Percentiles rank a stretch among this genome's conserved stretches.
These are phyloP conservation scores for Acer negundo DNA, from an alignment of 345 rosid genomes.

Conservation along the genomic window DNA sequence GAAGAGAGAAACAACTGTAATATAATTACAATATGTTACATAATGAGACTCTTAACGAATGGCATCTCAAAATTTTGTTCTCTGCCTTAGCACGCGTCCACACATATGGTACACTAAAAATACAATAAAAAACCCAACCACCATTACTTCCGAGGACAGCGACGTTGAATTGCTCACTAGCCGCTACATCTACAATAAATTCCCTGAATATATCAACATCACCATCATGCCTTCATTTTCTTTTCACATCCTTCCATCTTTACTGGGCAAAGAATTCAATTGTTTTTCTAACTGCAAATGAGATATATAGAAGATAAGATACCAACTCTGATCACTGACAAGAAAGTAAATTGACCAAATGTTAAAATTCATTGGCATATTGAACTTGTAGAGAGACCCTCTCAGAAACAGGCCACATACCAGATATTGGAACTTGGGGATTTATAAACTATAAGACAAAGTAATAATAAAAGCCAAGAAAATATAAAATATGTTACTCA, in stretches of 20 bases:
- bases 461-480: not conserved
- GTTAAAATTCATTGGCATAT: not conserved
- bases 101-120: slow-evolving; percentile 40
- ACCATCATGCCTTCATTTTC: slow-evolving; percentile 21
- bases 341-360: not conserved
- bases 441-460: not conserved
- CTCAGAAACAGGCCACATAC: not conserved
- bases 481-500: not conserved
- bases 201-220: not conserved
- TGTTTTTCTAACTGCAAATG: slow-evolving; percentile 70
- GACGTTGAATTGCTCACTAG: not conserved
- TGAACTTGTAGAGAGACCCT: not conserved
- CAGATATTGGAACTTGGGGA: not conserved
- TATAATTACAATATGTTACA: slow-evolving; percentile 37
- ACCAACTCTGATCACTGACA: not conserved
- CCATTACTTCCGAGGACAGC: too few relatives aligned
- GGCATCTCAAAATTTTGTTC: slow-evolving; percentile 54
- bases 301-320: not conserved
- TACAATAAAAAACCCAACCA: slow-evolving; percentile 24
- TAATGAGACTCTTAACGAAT: slow-evolving; percentile 33
- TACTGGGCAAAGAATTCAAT: slow-evolving; percentile 45
- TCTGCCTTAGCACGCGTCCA: slow-evolving; percentile 27
- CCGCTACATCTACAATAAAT: slow-evolving; percentile 4
- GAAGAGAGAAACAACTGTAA: slow-evolving; percentile 11
- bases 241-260: slow-evolving; percentile 35